phyloP scores from a whole-genome alignment of 2,329 filamentous ascomycete genomes.

The Scedosporium minutisporum region DNA sequence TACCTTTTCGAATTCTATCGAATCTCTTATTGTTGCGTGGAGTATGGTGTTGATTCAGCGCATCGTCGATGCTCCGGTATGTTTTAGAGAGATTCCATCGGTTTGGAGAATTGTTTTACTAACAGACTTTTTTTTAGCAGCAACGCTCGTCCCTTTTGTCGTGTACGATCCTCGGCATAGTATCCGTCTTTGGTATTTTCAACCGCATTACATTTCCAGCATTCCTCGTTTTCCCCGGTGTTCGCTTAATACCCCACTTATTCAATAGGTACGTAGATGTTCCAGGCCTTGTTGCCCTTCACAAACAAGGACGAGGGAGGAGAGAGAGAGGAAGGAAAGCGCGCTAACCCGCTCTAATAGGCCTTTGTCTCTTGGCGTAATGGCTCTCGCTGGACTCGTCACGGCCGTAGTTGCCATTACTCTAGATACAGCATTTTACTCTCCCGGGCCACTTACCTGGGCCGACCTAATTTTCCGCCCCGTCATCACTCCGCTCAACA shows the following conservation, averaged over 20 bases:
- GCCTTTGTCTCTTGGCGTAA: conserved; percentile 50
- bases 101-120: neutral
- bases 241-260: conserved; percentile 80
- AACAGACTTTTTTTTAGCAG: conserved; percentile 27
- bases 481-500: conserved; percentile 68
- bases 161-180: conserved; percentile 67
- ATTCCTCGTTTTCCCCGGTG: conserved; percentile 74
- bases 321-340: neutral
- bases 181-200: conserved; percentile 79
- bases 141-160: conserved; percentile 68
- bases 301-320: neutral
- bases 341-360: conserved; percentile 22
- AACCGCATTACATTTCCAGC: conserved; percentile 97
- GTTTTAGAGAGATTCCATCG: conserved; percentile 14
- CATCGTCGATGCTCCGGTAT: conserved; percentile 69
- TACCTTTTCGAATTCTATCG: conserved; percentile 95
- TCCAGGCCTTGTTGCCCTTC: neutral
- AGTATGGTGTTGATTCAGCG: conserved; percentile 83
- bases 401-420: conserved; percentile 66
- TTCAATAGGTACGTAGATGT: conserved; percentile 54
- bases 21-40: conserved; percentile 89
- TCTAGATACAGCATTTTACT: conserved; percentile 80
- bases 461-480: conserved; percentile 53
- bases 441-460: conserved; percentile 52
- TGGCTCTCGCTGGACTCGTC: conserved; percentile 54